phyloP scores from a whole-genome alignment of 441 rosid genomes.

The Eutrema salsugineum region DNA sequence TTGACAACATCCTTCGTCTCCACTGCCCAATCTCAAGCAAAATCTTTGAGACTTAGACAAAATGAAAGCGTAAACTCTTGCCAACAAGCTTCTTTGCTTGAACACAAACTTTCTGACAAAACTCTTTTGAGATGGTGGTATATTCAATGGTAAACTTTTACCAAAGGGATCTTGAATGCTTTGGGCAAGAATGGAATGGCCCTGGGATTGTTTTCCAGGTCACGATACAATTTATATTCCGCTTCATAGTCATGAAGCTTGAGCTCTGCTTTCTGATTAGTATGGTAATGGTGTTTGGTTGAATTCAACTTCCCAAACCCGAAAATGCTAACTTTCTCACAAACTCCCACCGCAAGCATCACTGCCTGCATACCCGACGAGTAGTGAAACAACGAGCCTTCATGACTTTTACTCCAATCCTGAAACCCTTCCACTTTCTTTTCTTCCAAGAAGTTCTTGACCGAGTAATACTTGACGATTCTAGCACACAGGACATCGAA shows the following conservation, averaged over 20 bases:
- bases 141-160: slow-evolving; percentile 55
- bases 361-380: slow-evolving; percentile 94
- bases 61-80: background rate
- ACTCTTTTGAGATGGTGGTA: slow-evolving; percentile 21
- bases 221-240: slow-evolving; percentile 66
- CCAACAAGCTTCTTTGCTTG: slow-evolving; percentile 17
- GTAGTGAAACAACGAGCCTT: slow-evolving; percentile 80
- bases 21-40: background rate
- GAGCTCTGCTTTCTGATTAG: slow-evolving; percentile 82
- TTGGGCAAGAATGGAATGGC: slow-evolving; percentile 72
- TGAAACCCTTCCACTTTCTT: slow-evolving; percentile 44
- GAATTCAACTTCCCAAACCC: slow-evolving; percentile 80
- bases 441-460: slow-evolving; percentile 55
- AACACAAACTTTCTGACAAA: background rate
- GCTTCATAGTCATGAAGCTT: slow-evolving; percentile 77
- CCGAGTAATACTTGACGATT: slow-evolving; percentile 81
- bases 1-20: background rate
- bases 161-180: slow-evolving; percentile 62
- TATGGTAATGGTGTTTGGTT: slow-evolving; percentile 88
- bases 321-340: slow-evolving; percentile 72
- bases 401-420: slow-evolving; percentile 65
- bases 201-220: slow-evolving; percentile 49
- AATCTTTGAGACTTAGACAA: background rate
- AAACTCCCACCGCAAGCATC: slow-evolving; percentile 73
- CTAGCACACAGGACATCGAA: slow-evolving; percentile 72